Conservation (phyloP, 2,329 filamentous ascomycete genomes). For the Eutypa lata region DNA sequence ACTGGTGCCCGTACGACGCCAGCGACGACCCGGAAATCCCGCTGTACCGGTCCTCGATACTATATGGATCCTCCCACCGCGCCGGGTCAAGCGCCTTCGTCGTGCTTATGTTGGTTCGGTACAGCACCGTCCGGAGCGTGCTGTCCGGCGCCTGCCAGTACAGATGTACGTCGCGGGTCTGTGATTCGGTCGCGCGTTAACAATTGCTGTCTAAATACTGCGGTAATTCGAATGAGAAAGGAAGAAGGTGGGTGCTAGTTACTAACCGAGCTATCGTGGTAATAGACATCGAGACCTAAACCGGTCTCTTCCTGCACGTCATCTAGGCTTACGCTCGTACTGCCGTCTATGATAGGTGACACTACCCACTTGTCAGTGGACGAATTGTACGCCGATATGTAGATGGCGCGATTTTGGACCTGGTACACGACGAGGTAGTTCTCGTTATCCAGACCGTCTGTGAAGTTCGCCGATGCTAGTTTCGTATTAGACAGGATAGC, state of each 20-base stretch:
- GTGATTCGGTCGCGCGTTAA: not conserved
- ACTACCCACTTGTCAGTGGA: conserved; percentile 5
- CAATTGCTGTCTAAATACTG: not conserved
- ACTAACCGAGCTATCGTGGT: not conserved
- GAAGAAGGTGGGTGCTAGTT: not conserved
- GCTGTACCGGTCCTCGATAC: not conserved
- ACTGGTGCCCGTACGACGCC: not conserved
- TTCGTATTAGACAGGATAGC: not conserved
- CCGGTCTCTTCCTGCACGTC: not conserved
- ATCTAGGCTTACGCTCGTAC: not conserved
- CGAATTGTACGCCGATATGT: not conserved
- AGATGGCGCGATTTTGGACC: conserved; percentile 1
- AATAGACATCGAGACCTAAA: not conserved
- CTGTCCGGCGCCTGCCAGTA: conserved; percentile 1
- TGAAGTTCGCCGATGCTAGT: conserved; percentile 1
- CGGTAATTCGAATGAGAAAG: too few species aligned
- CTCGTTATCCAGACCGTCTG: not conserved
- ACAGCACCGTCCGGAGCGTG: not conserved
- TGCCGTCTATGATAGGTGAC: conserved; percentile 1
- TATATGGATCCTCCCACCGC: not conserved
- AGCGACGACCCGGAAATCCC: not conserved
- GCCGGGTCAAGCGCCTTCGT: not conserved
- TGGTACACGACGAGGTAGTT: conserved; percentile 1
- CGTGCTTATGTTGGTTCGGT: not conserved
- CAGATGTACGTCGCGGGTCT: not conserved